Evolutionary conservation across 441 rosid genomes (phyloP).

Genomic region (Adansonia gregorii): DNA sequence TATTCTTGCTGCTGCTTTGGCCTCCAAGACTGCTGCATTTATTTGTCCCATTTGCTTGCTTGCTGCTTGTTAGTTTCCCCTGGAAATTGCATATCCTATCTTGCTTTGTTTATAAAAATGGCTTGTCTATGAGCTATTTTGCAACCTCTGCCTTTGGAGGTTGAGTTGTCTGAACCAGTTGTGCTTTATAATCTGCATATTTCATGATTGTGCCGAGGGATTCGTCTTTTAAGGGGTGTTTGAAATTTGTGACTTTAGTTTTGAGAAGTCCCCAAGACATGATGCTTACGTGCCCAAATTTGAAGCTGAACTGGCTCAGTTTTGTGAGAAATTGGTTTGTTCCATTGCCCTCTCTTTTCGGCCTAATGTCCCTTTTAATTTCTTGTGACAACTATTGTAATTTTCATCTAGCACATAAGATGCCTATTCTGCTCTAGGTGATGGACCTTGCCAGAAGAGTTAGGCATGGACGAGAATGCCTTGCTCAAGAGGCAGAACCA

Average conservation of each 20-base stretch:
- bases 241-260: conserved; percentile 51
- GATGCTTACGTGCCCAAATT: conserved; percentile 73
- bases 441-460: conserved; percentile 95
- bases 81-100: not conserved
- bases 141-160: conserved; percentile 14
- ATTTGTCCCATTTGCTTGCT: not conserved
- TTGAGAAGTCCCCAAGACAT: conserved; percentile 86
- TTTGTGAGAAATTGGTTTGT: conserved; percentile 94
- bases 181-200: not conserved
- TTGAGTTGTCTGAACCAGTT: conserved; percentile 4
- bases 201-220: not conserved
- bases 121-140: conserved; percentile 6
- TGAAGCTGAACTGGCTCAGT: conserved; percentile 90
- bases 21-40: not conserved
- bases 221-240: conserved; percentile 20
- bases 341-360: not conserved
- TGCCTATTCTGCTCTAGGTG: conserved; percentile 50
- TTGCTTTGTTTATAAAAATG: not conserved
- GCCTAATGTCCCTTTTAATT: not conserved
- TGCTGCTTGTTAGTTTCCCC: not conserved
- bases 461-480: conserved; percentile 94
- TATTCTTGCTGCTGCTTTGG: conserved; percentile 12
- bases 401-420: not conserved
- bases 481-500: conserved; percentile 87
- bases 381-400: not conserved